Base-by-base conservation (phyloP, 345 rosid species). In the Linum tenue region DNA sequence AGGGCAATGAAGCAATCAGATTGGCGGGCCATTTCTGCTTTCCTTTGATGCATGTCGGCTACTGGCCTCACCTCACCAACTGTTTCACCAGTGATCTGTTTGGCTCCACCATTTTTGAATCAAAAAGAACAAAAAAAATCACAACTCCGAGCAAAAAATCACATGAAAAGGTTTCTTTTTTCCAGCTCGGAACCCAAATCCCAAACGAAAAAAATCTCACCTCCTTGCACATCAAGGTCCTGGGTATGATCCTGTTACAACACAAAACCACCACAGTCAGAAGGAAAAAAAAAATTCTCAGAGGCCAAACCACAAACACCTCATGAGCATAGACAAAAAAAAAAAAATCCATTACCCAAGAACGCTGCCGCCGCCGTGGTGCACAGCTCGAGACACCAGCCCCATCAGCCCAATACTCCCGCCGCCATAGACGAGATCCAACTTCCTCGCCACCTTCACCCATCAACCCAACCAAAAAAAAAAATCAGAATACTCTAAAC, bases 371-470 rank as follows among this genome's bases (percentile, higher is more conserved):
- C 98, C 98, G 22, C 85, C 94, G 12, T 63, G 73, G 73, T 86
- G 84, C 64, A 92, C 97, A 67, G 87, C 85, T 71, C 80, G 87
- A 22, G 98, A 85, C 69, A 92, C 90, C 77, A 88, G 75, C 68
- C 98, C 98, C 98, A 92, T 92, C 15, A 92, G 80, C 55, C 96
- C 98, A 73, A 86, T 81, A 63, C 98, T 92, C 16, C 98, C 98
- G 66, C 98, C 98, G 44, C 97, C 98, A 67, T 90, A 92, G 39
- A 92, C 97, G 70, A 92, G 97, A 72, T 86, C 87, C 76, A 88
- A 60, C 69, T 86, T 84, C 68, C 78, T 92, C 31, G 67, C 78
- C 60, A 92, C 86, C 98, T 90, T 56, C 48, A 53, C 10, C 16
- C 37, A 17, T 37, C 8, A 16, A 57, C 37, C 6, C 9, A 48